A percentile compares a stretch with the other conserved stretches of the same genome.
Conservation (phyloP, 371 early-diverging fungal genomes). For the Mucor saturninus region DNA sequence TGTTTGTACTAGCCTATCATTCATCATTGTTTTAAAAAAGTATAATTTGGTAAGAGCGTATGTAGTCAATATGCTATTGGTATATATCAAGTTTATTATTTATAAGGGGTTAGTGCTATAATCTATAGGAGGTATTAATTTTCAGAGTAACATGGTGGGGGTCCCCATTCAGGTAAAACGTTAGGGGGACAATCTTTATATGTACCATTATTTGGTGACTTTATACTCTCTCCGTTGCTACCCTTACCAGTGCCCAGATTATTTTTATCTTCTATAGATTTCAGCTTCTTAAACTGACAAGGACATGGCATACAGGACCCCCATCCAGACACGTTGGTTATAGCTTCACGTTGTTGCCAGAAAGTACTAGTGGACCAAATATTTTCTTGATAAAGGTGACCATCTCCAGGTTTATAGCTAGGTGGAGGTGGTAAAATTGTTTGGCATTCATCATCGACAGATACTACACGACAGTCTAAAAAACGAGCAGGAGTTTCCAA, state of each 20-base stretch:
- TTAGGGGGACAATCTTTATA: slow-evolving; percentile 3
- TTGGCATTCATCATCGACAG: slow-evolving; percentile 58
- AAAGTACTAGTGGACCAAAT: slow-evolving; percentile 20
- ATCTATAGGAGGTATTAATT: slow-evolving; percentile 4
- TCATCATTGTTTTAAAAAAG: no score
- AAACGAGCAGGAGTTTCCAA: slow-evolving; percentile 42
- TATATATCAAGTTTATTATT: neutral
- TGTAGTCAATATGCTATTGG: neutral
- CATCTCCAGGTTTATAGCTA: slow-evolving; percentile 70
- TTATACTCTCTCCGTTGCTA: slow-evolving; percentile 12
- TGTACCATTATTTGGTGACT: neutral
- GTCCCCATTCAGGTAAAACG: slow-evolving; percentile 30
- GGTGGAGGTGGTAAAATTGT: slow-evolving; percentile 88
- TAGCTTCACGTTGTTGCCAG: slow-evolving; percentile 46
- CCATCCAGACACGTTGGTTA: slow-evolving; percentile 38
- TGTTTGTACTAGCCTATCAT: no score
- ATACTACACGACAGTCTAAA: slow-evolving; percentile 47
- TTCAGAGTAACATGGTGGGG: slow-evolving; percentile 32
- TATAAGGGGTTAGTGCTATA: neutral
- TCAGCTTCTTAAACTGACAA: slow-evolving; percentile 31
- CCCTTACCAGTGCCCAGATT: neutral
- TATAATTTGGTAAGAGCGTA: no score
- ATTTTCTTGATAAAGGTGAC: slow-evolving; percentile 15
- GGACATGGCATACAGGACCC: slow-evolving; percentile 41
- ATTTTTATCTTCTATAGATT: neutral